phyloP scores from a whole-genome alignment of 805 yeast species.

The Monosporozyma aerobia region DNA sequence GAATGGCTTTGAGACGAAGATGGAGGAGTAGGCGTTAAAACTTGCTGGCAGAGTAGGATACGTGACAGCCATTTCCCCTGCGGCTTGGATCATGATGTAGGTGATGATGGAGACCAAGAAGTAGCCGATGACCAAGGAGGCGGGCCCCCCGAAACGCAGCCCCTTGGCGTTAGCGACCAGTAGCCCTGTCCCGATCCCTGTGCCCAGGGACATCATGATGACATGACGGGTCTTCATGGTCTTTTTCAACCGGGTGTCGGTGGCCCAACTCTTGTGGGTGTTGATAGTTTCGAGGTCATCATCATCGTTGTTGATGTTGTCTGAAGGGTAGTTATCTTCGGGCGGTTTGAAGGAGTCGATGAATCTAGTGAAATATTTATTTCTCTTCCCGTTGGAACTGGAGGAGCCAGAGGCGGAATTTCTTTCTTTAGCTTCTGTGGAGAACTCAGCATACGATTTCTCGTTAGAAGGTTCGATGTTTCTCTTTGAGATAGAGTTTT shows the following conservation, averaged over 20 bases:
- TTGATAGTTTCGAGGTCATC: slow-evolving; percentile 7
- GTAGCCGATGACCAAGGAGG: slow-evolving; percentile 43
- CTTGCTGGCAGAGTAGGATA: slow-evolving; percentile 34
- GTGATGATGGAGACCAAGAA: slow-evolving; percentile 49
- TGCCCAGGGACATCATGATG: slow-evolving; percentile 71
- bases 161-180: slow-evolving; percentile 47
- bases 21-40: slow-evolving; percentile 32
- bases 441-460: slow-evolving; percentile 2
- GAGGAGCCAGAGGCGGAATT: neutral
- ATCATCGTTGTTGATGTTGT: slow-evolving; percentile 4
- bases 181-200: slow-evolving; percentile 72
- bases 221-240: slow-evolving; percentile 38
- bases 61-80: slow-evolving; percentile 36
- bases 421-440: neutral
- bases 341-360: slow-evolving; percentile 22
- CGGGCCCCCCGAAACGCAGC: slow-evolving; percentile 37
- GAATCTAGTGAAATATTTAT: slow-evolving; percentile 5
- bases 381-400: neutral
- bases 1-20: slow-evolving; percentile 52
- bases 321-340: slow-evolving; percentile 1
- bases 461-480: neutral
- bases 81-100: slow-evolving; percentile 46
- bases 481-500: slow-evolving; percentile 2
- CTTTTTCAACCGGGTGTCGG: slow-evolving; percentile 11
- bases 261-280: slow-evolving; percentile 5